Base-by-base conservation (phyloP, 257 asterid species). In the Galeopsis tetrahit region DNA sequence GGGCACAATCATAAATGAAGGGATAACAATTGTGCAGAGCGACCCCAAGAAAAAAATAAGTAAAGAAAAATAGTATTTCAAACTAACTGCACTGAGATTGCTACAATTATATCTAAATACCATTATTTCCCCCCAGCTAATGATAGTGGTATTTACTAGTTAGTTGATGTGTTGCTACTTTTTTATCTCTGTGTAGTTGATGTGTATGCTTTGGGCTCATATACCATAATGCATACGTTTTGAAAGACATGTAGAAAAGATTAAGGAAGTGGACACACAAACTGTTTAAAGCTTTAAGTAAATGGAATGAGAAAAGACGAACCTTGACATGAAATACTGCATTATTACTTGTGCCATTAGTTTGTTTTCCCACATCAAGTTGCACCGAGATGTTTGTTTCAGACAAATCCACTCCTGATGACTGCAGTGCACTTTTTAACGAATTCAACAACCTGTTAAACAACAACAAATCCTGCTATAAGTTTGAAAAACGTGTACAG, bases 341-440 rank as follows among this genome's bases (percentile, higher is more conserved):
- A 55, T 72, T 43, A 14, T 79, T 60, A 35, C 52, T 78, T 73
- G 81, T 80, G 36, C 62, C 62, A 57, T 70, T 79, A 15, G 78
- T 36, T 68, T 44, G 80, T 75, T 81, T 84, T 69, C 84, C 75
- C 35, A 89, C 78, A 75, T 87, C 94, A 73, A 89, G 88, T 65
- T 89, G 90, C 65, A 89, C 90, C 0, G 86, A 84, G 33, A 89
- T 83, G 74, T 64, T 82, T 74, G 90, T 81, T 53, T 82, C 86
- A 21, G 90, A 81, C 74, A 87, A 68, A 84, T 87, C 90, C 66
- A 87, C 91, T 33, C 96, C 96, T 34, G 87, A 80, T 9, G 91
- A 85, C 57, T 65, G 90, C 57, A 89, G 79, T n/a, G 87, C 80
- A 74, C 76, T 74, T 64, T 74, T 73, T 62, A 89, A 70, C 57